These are phyloP conservation scores for Vitis amurensis DNA, from an alignment of 164 flowering plant species.

Conservation along the genomic window DNA sequence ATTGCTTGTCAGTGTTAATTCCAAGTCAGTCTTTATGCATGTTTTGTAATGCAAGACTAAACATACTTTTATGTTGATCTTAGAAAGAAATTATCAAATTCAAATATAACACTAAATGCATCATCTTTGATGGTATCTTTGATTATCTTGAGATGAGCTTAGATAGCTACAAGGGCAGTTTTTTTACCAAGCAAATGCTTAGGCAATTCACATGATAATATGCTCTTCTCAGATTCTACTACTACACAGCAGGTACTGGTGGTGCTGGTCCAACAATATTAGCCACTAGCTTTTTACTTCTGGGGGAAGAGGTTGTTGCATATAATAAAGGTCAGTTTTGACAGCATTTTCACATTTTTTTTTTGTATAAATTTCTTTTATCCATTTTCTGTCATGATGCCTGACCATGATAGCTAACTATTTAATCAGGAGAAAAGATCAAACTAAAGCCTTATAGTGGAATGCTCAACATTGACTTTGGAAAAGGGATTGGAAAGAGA, in stretches of 20 bases:
- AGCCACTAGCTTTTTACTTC: slow-evolving; percentile 94
- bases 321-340: slow-evolving; percentile 72
- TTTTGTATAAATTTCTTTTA: not conserved
- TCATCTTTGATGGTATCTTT: not conserved
- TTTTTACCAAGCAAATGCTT: not conserved
- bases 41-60: too few species aligned
- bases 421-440: slow-evolving; percentile 66
- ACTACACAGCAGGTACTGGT: slow-evolving; percentile 96
- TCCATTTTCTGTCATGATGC: not conserved
- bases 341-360: not conserved
- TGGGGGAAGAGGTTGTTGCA: slow-evolving; percentile 94
- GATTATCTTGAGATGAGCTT: not conserved
- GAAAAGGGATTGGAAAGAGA: slow-evolving; percentile 82
- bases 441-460: slow-evolving; percentile 88
- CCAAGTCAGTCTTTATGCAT: too few species aligned
- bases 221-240: slow-evolving; percentile 64
- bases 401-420: slow-evolving; percentile 7
- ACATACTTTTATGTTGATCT: not conserved
- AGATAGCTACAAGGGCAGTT: not conserved
- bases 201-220: slow-evolving; percentile 7
- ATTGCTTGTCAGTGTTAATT: too few species aligned
- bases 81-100: not conserved
- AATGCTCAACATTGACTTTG: slow-evolving; percentile 89
- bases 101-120: not conserved
- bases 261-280: slow-evolving; percentile 99